These are phyloP conservation scores for Arabidopsis lyrata DNA, from an alignment of 441 rosid genomes.

Conservation along the genomic window DNA sequence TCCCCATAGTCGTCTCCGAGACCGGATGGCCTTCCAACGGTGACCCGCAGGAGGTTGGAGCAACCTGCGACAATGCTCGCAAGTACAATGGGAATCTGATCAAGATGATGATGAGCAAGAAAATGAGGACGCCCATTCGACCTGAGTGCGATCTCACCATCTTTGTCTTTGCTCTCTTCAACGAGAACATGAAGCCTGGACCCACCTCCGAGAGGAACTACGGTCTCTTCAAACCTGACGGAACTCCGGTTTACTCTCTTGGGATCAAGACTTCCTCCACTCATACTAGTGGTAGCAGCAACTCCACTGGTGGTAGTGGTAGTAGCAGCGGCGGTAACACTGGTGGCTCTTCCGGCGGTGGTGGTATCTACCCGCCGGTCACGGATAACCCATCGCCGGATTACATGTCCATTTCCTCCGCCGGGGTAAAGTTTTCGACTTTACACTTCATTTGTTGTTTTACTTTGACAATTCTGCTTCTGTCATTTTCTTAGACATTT, in stretches of 20 bases:
- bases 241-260: conserved; percentile 74
- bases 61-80: conserved; percentile 79
- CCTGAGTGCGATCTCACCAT: conserved; percentile 72
- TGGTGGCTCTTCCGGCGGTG: conserved; percentile 41
- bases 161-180: conserved; percentile 87
- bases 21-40: conserved; percentile 99
- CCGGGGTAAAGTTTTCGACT: conserved; percentile 51
- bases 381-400: conserved; percentile 72
- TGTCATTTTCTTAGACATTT: conserved; percentile 22
- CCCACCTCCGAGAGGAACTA: conserved; percentile 97
- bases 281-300: conserved; percentile 35
- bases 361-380: conserved; percentile 43
- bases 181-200: conserved; percentile 95
- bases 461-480: conserved; percentile 4
- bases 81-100: conserved; percentile 84
- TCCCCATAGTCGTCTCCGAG: conserved; percentile 81
- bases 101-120: conserved; percentile 63
- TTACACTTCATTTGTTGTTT: conserved; percentile 25
- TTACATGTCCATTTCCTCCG: conserved; percentile 79
- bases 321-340: conserved; percentile 29
- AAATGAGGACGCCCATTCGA: conserved; percentile 81
- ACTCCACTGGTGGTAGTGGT: conserved; percentile 25
- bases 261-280: conserved; percentile 44
- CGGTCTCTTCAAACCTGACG: conserved; percentile 90
- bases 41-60: conserved; percentile 78